Conservation (phyloP, 176 grass and related monocot species). For the Phoenix roebelenii region DNA sequence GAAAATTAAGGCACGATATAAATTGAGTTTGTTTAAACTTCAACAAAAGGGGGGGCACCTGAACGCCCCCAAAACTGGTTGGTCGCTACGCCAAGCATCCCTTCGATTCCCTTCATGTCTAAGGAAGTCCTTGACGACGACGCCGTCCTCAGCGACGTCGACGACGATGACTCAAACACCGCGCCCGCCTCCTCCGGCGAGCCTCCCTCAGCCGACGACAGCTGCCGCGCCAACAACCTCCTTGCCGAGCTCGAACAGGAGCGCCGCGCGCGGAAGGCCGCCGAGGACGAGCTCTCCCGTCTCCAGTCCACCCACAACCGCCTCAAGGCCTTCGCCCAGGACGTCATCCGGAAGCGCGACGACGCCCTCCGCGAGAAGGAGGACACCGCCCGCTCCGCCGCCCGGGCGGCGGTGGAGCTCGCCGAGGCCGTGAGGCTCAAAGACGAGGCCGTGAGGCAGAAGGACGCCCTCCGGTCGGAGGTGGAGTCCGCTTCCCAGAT, state of each 20-base stretch:
- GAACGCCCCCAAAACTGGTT: too few species aligned
- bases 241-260: conserved; percentile 61
- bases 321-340: conserved; percentile 54
- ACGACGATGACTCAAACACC: conserved; percentile 29
- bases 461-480: conserved; percentile 46
- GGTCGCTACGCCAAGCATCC: too few species aligned
- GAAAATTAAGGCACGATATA: too few species aligned
- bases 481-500: conserved; percentile 70
- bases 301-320: conserved; percentile 35
- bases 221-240: conserved; percentile 41
- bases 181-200: not conserved
- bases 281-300: conserved; percentile 31
- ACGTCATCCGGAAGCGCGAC: conserved; percentile 66
- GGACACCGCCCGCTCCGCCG: conserved; percentile 9
- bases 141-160: conserved; percentile 77
- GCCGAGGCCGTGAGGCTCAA: conserved; percentile 1
- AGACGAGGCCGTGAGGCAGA: conserved; percentile 22
- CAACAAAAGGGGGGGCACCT: too few species aligned
- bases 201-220: conserved; percentile 1
- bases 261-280: conserved; percentile 40
- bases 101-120: conserved; percentile 33
- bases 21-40: too few species aligned
- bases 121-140: conserved; percentile 40
- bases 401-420: conserved; percentile 5
- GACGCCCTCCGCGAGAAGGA: conserved; percentile 27